Evolutionary conservation across 352 stramenopile genomes (phyloP), one percentile per base, ranked within the genome.

Genomic region (Saprolegnia parasitica): DNA sequence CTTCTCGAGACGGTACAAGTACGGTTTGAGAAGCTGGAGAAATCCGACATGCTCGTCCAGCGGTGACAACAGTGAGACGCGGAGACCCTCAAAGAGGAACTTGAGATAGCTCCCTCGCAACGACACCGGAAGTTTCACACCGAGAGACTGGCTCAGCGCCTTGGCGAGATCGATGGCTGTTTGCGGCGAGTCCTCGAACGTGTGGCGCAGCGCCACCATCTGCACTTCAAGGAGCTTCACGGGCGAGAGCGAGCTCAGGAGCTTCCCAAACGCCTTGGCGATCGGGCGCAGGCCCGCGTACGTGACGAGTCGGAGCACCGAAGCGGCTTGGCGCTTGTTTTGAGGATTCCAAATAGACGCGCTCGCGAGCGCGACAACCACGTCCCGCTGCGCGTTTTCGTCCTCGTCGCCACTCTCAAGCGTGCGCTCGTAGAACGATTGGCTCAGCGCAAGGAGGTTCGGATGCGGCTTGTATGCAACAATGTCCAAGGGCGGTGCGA

Each of bases 151-250:
- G 29, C 84, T 95, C 9, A 96, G 76, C 55, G 85, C 81, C 77
- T 88, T 96, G 29, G 83, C 81, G 13, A 96, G 64, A 26, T 80
- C 68, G 52, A 92, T 76, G 20, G 76, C 84, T 35, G 85, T 77
- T 61, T 84, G 75, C 20, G 91, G 61, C 45, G 89, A 83, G 57
- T 89, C 81, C n/a, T 78, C 67, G 64, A 82, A 96, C 13, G 89
- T 64, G 68, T 90, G 81, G 3, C 85, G 83, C 54, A 96, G 76
- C 16, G 84, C 78, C 29, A 80, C 88, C 86, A 96, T 96, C 72
- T 96, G 87, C n/a, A 93, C 83, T 73, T 96, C 87, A 24, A 96
- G 73, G 58, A 91, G 93, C 24, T 87, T 83, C 49, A 94, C 80
- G 0, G 85, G 84, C 9, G 85, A 82, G 40, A 95, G 78, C 18